Conservation (phyloP, 208 protist genomes). For the Crithidia bombi region DNA sequence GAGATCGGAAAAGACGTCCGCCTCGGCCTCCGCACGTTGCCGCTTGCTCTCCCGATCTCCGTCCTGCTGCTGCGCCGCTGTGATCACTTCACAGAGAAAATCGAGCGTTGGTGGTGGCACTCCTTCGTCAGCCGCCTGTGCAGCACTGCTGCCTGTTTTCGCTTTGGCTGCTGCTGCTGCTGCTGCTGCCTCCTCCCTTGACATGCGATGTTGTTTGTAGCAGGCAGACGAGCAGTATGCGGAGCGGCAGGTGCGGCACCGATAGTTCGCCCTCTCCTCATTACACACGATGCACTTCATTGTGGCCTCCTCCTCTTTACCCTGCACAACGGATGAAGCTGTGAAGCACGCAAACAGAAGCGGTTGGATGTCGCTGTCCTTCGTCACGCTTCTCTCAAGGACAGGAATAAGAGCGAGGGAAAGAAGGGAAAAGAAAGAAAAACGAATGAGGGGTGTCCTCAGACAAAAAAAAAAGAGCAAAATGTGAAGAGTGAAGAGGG, state of each 20-base stretch:
- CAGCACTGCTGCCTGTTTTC: not conserved
- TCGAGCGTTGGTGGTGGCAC: not conserved
- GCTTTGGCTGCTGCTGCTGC: not conserved
- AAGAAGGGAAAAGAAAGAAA: too few species aligned
- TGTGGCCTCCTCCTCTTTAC: too few species aligned
- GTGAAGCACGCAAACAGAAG: too few species aligned
- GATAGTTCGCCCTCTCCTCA: conserved; percentile 40
- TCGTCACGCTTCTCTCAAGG: too few species aligned
- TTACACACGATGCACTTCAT: conserved; percentile 73
- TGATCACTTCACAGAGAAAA: conserved; percentile 25
- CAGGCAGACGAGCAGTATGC: conserved; percentile 72
- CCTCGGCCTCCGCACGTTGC: conserved; percentile 28
- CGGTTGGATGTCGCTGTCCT: too few species aligned
- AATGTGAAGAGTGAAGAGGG: too few species aligned
- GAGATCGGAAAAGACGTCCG: conserved; percentile 32
- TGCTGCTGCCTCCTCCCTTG: conserved; percentile 18
- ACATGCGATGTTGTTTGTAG: conserved; percentile 54
- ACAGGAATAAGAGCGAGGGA: too few species aligned
- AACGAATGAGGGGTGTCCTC: too few species aligned
- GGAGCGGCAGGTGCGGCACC: conserved; percentile 59
- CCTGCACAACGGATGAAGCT: too few species aligned
- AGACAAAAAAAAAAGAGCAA: too few species aligned
- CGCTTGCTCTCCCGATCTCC: conserved; percentile 17
- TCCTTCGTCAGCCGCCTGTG: not conserved
- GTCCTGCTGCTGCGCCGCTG: conserved; percentile 15